A percentile compares a stretch with the other conserved stretches of the same genome.
Conservation (phyloP, 108 stramenopile species). For the Nitzschia sp. region DNA sequence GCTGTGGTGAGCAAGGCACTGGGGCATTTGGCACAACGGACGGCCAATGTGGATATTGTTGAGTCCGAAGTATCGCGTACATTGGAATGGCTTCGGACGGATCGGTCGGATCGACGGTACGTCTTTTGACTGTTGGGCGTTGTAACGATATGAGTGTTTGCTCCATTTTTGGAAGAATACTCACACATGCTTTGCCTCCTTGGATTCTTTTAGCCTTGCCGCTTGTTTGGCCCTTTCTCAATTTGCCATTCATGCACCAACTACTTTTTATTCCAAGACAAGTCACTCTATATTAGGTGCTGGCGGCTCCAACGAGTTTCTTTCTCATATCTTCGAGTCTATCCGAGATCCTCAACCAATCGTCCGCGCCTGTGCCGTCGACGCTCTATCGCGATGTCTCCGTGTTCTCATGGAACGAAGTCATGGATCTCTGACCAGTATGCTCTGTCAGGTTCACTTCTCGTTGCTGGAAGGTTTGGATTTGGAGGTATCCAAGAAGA, state of each 20-base stretch:
- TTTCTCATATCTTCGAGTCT: constrained; percentile 83
- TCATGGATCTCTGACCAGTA: constrained; percentile 58
- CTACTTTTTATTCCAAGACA: constrained; percentile 86
- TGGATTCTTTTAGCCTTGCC: constrained; percentile 58
- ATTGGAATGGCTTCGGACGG: constrained; percentile 89
- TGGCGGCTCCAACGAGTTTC: constrained; percentile 80
- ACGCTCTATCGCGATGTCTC: constrained; percentile 83
- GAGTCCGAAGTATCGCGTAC: constrained; percentile 90
- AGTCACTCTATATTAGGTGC: constrained; percentile 55
- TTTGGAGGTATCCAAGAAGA: constrained; percentile 31
- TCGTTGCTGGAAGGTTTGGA: constrained; percentile 69
- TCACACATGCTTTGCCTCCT: background rate
- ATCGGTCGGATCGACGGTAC: constrained; percentile 73
- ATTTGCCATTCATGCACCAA: constrained; percentile 88
- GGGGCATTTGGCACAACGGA: constrained; percentile 84
- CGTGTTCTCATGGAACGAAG: constrained; percentile 75
- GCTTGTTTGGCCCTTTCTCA: constrained; percentile 86
- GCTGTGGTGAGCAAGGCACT: constrained; percentile 80
- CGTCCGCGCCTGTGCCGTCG: constrained; percentile 89
- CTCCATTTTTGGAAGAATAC: background rate
- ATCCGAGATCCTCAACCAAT: constrained; percentile 82
- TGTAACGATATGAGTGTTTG: background rate
- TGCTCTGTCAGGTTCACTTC: constrained; percentile 72
- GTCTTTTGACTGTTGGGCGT: background rate
- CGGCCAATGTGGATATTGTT: constrained; percentile 86